Evolutionary conservation across 345 rosid genomes (phyloP), one percentile per base, ranked within the genome.

Genomic region (Brassica incana): DNA sequence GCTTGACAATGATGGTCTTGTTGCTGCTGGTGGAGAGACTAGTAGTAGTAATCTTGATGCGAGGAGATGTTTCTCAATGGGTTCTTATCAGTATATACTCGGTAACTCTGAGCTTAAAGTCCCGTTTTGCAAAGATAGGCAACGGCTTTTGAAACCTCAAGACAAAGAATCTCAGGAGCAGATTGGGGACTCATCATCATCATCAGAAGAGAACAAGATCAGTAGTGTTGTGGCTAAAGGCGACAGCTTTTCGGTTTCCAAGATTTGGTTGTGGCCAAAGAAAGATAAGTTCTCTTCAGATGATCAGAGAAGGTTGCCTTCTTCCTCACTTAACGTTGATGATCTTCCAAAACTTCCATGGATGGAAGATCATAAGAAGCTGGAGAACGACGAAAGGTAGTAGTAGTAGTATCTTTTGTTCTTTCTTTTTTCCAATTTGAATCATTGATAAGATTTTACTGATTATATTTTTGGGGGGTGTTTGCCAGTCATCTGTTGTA

Each of bases 251-350:
- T 92, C 95, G 0, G 90, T 90, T 62, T 92, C 97, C 1, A 92
- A 92, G 90, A 92, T 92, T 73, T 92, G 97, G 97, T 92, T 85
- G 54, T 92, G 95, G 95, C 85, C 97, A 16, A 90, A 88, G 83
- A 92, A 90, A 77, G 88, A 86, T 23, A 90, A 86, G 30, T 86
- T 88, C 79, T 77, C 86, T 54, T 83, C 90, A 5, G 86, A 86
- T 77, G 77, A 84, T 45, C 90, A 86, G 8, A 77, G 66, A 36
- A 77, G 84, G 25, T 67, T 81, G 78, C 91, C 92, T 85, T 83
- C 90, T 78, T 86, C 93, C 61, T 87, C 93, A 36, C 88, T 90
- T 62, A 85, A 83, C 38, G 72, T 77, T 15, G 75, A 77, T 62
- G 84, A 81, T 73, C 75, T 81, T 83, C 90, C 91, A 59, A 92